Conservation (phyloP, 2,329 filamentous ascomycete genomes). For the Diplodia seriata region DNA sequence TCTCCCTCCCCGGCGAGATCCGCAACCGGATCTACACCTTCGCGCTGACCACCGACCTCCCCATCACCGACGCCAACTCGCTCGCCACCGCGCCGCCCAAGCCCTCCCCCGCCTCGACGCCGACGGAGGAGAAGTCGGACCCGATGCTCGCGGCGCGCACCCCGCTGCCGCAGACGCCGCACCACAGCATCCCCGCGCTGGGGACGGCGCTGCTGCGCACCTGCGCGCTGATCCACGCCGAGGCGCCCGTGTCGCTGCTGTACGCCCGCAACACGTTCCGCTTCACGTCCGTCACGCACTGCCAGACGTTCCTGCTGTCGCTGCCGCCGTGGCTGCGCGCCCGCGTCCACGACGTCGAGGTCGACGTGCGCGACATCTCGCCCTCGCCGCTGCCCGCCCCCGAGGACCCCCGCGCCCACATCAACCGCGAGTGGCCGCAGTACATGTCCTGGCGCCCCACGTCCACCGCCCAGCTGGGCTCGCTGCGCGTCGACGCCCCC, state of each 20-base stretch:
- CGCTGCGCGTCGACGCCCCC: slow-evolving; percentile 41
- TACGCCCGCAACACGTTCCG: slow-evolving; percentile 47
- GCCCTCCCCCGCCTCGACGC: neutral
- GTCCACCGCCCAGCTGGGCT: slow-evolving; percentile 36
- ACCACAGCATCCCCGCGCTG: slow-evolving; percentile 35
- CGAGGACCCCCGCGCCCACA: slow-evolving; percentile 31
- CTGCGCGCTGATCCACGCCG: slow-evolving; percentile 46
- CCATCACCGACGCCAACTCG: slow-evolving; percentile 41
- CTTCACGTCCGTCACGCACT: slow-evolving; percentile 45
- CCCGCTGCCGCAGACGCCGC: slow-evolving; percentile 19
- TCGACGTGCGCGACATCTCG: slow-evolving; percentile 45
- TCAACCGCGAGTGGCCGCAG: slow-evolving; percentile 46
- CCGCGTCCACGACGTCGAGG: slow-evolving; percentile 45
- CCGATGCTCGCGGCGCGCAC: slow-evolving; percentile 1
- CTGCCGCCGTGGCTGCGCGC: slow-evolving; percentile 38
- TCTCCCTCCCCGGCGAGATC: slow-evolving; percentile 46
- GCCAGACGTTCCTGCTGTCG: slow-evolving; percentile 42
- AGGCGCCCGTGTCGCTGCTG: slow-evolving; percentile 42
- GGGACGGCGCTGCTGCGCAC: slow-evolving; percentile 45
- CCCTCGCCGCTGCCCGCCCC: slow-evolving; percentile 18
- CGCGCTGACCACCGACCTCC: slow-evolving; percentile 39
- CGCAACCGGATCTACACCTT: slow-evolving; percentile 44
- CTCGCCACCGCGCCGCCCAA: slow-evolving; percentile 30
- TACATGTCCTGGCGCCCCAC: slow-evolving; percentile 42
- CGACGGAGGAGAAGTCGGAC: neutral